phyloP scores from a whole-genome alignment of 345 rosid species.

The Eucalyptus pauciflora region DNA sequence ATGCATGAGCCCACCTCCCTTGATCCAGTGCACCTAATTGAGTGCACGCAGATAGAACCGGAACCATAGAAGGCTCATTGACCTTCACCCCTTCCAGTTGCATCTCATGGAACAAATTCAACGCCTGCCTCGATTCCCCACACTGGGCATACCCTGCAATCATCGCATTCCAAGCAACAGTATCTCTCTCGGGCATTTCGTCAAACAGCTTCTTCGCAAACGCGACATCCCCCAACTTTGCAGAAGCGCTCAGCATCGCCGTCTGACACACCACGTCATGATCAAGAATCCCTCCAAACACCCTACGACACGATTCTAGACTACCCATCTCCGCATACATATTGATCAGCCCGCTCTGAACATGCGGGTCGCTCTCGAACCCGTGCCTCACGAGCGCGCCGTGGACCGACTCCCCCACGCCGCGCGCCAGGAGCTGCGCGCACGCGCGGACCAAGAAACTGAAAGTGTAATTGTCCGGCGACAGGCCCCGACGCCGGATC shows the following conservation, averaged over 20 bases:
- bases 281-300: constrained; percentile 17
- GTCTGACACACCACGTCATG: constrained; percentile 56
- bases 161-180: constrained; percentile 53
- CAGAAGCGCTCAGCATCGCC: constrained; percentile 51
- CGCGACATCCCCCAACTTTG: constrained; percentile 39
- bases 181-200: constrained; percentile 41
- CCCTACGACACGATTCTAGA: constrained; percentile 21
- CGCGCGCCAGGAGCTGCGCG: constrained; percentile 12
- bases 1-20: constrained; percentile 60
- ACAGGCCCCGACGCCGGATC: constrained; percentile 17
- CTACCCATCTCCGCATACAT: constrained; percentile 46
- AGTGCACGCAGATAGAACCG: constrained; percentile 50
- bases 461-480: constrained; percentile 53
- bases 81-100: constrained; percentile 47
- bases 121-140: constrained; percentile 32
- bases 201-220: constrained; percentile 43
- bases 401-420: constrained; percentile 27
- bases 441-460: constrained; percentile 46
- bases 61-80: constrained; percentile 41
- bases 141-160: constrained; percentile 42
- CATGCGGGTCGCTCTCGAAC: constrained; percentile 42
- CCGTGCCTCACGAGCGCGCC: constrained; percentile 31
- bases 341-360: constrained; percentile 41
- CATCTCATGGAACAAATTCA: constrained; percentile 43
- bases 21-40: constrained; percentile 48